Conservation (phyloP, 1,284 basidiomycete species). For the Cutaneotrichosporon dermatis region DNA sequence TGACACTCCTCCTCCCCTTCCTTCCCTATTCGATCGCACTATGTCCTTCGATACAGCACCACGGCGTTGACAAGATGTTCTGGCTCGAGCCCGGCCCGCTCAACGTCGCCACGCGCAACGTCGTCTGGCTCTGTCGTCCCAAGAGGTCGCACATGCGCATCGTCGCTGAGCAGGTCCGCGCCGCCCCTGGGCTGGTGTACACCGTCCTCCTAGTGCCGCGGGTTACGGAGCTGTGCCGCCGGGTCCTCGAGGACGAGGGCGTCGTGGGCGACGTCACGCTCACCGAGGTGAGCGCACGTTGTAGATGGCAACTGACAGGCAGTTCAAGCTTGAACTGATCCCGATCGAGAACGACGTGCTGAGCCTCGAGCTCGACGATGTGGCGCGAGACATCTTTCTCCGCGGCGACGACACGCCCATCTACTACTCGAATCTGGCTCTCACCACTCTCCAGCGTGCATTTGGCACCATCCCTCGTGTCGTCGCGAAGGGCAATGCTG, state of each 20-base stretch:
- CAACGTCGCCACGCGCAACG: constrained; percentile 75
- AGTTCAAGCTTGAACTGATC: constrained; percentile 86
- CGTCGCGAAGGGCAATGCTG: constrained; percentile 87
- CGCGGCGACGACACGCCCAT: constrained; percentile 90
- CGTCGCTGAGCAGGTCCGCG: constrained; percentile 59
- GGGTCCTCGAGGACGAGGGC: constrained; percentile 82
- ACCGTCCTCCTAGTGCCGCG: constrained; percentile 87
- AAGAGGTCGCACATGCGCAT: constrained; percentile 78
- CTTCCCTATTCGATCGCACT: no score
- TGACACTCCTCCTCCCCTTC: no score
- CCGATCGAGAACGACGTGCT: constrained; percentile 86
- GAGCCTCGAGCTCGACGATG: constrained; percentile 76
- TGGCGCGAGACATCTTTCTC: constrained; percentile 79
- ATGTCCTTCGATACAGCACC: constrained; percentile 59
- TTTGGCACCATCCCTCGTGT: constrained; percentile 90
- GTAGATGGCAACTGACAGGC: neutral
- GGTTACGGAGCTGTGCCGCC: constrained; percentile 74
- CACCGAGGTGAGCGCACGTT: constrained; percentile 52
- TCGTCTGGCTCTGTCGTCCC: constrained; percentile 91
- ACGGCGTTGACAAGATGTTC: constrained; percentile 99
- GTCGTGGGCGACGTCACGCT: constrained; percentile 84
- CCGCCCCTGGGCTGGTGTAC: constrained; percentile 54
- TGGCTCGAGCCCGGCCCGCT: constrained; percentile 91
- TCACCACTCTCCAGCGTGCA: constrained; percentile 77
- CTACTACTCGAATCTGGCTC: constrained; percentile 80